A percentile compares a stretch with the other conserved stretches of the same genome.
Conservation (phyloP, 441 rosid genomes). For the Mallotus japonicus region DNA sequence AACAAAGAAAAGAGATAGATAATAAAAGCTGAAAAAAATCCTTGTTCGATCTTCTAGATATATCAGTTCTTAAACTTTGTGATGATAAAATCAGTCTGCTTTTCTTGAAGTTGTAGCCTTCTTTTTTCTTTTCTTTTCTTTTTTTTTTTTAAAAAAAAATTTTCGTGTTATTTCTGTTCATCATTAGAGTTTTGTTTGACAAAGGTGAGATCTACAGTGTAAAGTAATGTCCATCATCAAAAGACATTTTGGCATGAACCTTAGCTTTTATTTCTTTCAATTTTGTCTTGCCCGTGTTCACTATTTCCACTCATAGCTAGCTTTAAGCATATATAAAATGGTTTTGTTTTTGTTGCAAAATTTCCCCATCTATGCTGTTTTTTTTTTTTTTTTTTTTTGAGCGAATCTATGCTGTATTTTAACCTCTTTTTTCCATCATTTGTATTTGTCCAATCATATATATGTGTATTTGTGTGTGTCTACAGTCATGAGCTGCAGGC, state of each 20-base stretch:
- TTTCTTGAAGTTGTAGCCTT: constrained; percentile 23
- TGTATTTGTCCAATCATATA: constrained; percentile 8
- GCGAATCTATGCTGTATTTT: background rate
- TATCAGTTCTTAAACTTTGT: constrained; percentile 20
- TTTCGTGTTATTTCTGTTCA: constrained; percentile 10
- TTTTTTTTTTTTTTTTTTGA: no score
- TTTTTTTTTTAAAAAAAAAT: background rate
- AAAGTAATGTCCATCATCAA: constrained; percentile 27
- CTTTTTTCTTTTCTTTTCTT: constrained; percentile 23
- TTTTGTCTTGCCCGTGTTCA: constrained; percentile 22
- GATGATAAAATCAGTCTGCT: constrained; percentile 20
- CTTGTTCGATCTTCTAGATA: constrained; percentile 20
- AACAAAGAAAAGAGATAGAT: background rate
- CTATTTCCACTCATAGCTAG: constrained; percentile 5
- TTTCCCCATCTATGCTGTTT: background rate
- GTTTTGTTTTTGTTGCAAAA: constrained; percentile 5
- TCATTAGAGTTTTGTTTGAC: constrained; percentile 16
- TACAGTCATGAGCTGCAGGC: constrained; percentile 6
- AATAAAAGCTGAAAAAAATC: constrained; percentile 14
- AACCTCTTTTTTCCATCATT: background rate
- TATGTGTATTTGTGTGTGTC: background rate
- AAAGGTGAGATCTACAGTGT: constrained; percentile 32
- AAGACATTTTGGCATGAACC: constrained; percentile 7
- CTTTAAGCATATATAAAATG: background rate
- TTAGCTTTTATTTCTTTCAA: constrained; percentile 1